A percentile compares a stretch with the other conserved stretches of the same genome.
Conservation (phyloP, 148 eudicot genomes). For the Rhododendron simsii region DNA sequence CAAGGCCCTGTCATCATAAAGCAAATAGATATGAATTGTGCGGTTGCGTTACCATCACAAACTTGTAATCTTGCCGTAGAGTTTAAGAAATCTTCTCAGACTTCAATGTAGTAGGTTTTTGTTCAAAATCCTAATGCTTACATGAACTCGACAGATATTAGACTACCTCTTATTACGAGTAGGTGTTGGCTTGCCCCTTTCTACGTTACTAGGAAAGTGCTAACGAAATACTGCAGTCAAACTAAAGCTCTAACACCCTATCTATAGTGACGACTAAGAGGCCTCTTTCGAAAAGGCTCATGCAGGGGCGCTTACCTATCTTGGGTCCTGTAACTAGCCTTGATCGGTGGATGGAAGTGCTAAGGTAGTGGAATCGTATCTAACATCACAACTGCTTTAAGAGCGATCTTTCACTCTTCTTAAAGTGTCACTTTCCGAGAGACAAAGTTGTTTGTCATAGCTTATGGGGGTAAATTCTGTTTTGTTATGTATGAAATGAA, state of each 20-base stretch:
- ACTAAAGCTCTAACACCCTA: neutral
- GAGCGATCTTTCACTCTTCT: neutral
- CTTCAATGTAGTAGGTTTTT: neutral
- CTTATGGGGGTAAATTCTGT: neutral
- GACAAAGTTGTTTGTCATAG: neutral
- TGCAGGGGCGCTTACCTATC: neutral
- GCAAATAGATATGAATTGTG: neutral
- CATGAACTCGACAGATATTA: neutral
- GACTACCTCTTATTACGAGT: neutral
- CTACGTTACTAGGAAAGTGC: neutral
- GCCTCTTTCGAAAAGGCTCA: neutral
- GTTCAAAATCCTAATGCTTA: neutral
- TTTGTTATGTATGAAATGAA: neutral
- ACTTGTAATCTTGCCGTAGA: neutral
- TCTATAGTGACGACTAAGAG: neutral
- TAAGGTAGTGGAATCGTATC: neutral
- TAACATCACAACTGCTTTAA: neutral
- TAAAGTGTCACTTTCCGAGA: neutral
- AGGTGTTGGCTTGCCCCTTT: neutral
- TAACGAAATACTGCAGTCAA: neutral
- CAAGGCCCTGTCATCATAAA: conserved; percentile 6
- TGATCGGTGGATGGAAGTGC: neutral
- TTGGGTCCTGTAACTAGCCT: neutral
- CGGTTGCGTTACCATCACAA: neutral
- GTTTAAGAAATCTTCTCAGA: neutral